These are phyloP conservation scores for Backusella macrospora DNA, from an alignment of 192 early-diverging fungal species.

Conservation along the genomic window DNA sequence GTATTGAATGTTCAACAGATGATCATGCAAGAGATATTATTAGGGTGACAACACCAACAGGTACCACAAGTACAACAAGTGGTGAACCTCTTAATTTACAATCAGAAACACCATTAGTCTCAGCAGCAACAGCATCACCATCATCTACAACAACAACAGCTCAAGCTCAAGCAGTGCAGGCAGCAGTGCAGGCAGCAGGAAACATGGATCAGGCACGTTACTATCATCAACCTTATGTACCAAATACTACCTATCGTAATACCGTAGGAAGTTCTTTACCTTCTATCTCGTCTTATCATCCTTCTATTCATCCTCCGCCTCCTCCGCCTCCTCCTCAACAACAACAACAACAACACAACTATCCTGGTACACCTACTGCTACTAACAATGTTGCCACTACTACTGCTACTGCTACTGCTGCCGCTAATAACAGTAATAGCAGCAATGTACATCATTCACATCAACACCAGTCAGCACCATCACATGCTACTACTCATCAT, in stretches of 20 bases:
- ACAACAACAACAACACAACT: background rate
- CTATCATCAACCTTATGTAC: background rate
- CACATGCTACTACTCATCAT: background rate
- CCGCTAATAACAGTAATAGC: background rate
- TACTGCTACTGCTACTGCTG: background rate
- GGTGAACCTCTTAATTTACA: conserved; percentile 37
- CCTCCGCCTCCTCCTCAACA: background rate
- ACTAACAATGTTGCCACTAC: background rate
- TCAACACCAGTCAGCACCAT: background rate
- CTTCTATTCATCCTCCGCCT: background rate
- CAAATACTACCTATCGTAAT: background rate
- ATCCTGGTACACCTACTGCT: background rate
- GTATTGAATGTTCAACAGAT: conserved; percentile 88
- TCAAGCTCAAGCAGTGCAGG: background rate
- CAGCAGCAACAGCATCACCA: conserved; percentile 10
- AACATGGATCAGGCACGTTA: background rate
- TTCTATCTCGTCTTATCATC: conserved; percentile 4
- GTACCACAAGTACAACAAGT: conserved; percentile 55
- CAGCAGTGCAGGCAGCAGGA: background rate
- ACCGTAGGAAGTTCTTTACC: background rate
- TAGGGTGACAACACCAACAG: conserved; percentile 86
- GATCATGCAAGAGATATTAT: conserved; percentile 72
- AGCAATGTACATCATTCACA: background rate
- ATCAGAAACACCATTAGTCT: background rate
- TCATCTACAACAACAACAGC: background rate